These are phyloP conservation scores for Malus hybrid DNA, from an alignment of 331 rosid genomes.

Conservation along the genomic window DNA sequence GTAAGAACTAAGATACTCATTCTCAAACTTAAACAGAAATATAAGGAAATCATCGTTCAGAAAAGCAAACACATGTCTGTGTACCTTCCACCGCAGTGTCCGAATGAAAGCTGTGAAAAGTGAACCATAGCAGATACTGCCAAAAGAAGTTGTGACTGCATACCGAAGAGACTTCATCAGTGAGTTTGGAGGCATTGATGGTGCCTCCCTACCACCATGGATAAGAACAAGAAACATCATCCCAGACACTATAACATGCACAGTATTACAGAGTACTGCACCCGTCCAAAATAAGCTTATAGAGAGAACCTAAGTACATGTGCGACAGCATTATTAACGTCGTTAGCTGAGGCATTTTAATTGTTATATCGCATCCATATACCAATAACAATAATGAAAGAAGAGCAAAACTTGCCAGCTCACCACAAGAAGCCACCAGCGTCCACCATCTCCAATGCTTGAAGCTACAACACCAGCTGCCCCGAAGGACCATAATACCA, in stretches of 20 bases:
- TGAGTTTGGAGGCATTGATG: conserved; percentile 56
- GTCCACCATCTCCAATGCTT: conserved; percentile 81
- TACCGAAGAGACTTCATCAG: conserved; percentile 58
- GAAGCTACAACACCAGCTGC: conserved; percentile 98
- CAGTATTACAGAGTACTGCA: conserved; percentile 84
- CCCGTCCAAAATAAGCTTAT: conserved; percentile 98
- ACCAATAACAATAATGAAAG: conserved; percentile 25
- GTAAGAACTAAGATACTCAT: background rate
- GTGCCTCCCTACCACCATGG: conserved; percentile 65
- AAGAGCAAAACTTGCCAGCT: conserved; percentile 93
- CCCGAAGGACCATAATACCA: conserved; percentile 95
- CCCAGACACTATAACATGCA: conserved; percentile 93
- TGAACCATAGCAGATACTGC: conserved; percentile 96
- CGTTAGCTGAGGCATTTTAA: conserved; percentile 12
- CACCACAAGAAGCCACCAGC: conserved; percentile 99
- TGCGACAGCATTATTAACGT: conserved; percentile 17
- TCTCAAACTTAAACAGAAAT: background rate
- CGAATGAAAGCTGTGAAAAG: conserved; percentile 96
- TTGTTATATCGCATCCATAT: conserved; percentile 12
- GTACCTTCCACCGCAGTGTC: conserved; percentile 91
- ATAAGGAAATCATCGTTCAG: conserved; percentile 3
- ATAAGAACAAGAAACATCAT: conserved; percentile 77
- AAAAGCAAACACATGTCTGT: background rate
- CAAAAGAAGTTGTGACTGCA: conserved; percentile 91
- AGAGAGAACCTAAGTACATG: conserved; percentile 66